Percentiles rank a stretch among this genome's conserved stretches.
phyloP scores from a whole-genome alignment of 139 green algal species.

The Dunaliella primolecta region DNA sequence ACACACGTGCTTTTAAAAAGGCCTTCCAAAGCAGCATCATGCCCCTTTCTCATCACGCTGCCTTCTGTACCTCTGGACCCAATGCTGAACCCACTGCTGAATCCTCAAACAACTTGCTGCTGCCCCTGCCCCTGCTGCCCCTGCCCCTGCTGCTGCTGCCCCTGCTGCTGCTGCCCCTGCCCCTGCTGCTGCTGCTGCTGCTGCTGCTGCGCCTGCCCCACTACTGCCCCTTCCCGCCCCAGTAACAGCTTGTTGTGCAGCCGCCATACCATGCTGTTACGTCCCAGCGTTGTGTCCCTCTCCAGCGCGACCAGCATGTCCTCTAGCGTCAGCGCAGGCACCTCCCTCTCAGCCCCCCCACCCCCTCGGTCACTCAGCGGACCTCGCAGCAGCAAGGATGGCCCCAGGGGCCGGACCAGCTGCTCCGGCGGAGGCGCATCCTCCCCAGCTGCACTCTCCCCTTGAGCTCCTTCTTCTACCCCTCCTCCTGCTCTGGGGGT shows the following conservation, averaged over 20 bases:
- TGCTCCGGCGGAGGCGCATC: neutral
- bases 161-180: neutral
- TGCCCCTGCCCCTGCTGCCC: too few relatives aligned
- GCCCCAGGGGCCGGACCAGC: neutral
- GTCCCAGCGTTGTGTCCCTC: neutral
- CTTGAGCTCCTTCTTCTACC: neutral
- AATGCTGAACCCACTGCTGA: too few relatives aligned
- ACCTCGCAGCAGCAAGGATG: neutral
- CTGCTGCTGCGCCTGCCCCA: neutral
- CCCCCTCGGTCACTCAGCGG: neutral
- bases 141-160: too few relatives aligned
- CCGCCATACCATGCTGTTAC: neutral
- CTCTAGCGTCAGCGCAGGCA: neutral
- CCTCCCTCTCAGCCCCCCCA: neutral
- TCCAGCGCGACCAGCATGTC: neutral
- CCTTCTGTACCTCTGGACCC: too few relatives aligned
- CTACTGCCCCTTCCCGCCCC: too few relatives aligned
- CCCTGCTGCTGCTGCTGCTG: neutral
- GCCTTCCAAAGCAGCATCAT: too few relatives aligned
- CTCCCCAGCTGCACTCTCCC: neutral
- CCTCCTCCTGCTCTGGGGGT: too few relatives aligned
- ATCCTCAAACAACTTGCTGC: too few relatives aligned
- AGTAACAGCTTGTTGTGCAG: conserved; percentile 26
- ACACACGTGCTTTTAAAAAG: too few relatives aligned
- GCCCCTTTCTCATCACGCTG: too few relatives aligned